phyloP scores from a whole-genome alignment of 257 asterid species.

The Mentha longifolia region DNA sequence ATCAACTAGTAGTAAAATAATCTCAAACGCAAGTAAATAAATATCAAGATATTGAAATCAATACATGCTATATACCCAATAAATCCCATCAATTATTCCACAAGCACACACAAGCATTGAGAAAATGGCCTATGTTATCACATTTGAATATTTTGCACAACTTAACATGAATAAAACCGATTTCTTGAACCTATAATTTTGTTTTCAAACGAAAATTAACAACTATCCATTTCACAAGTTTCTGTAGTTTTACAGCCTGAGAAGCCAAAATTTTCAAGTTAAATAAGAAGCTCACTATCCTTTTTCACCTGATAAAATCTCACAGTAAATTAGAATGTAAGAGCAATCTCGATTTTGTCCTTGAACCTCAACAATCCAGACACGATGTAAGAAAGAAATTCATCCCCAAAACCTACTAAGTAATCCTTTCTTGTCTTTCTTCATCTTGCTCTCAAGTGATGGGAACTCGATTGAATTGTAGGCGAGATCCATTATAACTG shows the following conservation, averaged over 20 bases:
- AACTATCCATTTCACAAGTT: conserved; percentile 10
- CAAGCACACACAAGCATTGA: too few species aligned
- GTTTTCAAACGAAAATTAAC: neutral
- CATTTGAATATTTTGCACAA: too few species aligned
- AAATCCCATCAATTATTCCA: too few species aligned
- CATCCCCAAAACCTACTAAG: conserved; percentile 87
- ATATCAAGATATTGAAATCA: too few species aligned
- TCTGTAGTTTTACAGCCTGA: conserved; percentile 16
- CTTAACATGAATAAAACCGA: too few species aligned
- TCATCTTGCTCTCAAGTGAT: conserved; percentile 79
- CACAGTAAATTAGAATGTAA: neutral
- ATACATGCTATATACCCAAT: too few species aligned
- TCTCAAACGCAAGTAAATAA: too few species aligned
- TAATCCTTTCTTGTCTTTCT: conserved; percentile 87
- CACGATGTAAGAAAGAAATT: neutral
- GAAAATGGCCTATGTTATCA: too few species aligned
- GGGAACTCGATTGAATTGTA: conserved; percentile 78
- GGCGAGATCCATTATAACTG: conserved; percentile 69
- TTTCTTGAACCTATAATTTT: neutral
- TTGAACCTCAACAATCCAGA: conserved; percentile 16
- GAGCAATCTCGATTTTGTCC: conserved; percentile 8
- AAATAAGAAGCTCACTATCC: neutral
- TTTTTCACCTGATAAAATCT: neutral
- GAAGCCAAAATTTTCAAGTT: conserved; percentile 25
- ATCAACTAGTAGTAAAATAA: too few species aligned